Conservation (phyloP, 2,329 filamentous ascomycete genomes). For the Aspergillus carbonarius region DNA sequence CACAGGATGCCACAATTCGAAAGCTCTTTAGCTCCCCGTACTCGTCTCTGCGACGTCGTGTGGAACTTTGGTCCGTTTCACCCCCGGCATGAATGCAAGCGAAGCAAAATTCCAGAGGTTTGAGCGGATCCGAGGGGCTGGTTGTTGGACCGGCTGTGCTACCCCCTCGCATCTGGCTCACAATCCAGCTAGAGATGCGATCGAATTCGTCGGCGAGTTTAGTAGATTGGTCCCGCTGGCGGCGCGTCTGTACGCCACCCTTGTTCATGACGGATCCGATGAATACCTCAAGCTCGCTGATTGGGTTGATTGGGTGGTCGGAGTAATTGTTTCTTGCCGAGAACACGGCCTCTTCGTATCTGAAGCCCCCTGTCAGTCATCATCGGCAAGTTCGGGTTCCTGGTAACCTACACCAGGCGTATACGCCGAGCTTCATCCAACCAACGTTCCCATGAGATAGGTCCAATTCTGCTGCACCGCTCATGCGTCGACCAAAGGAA, state of each 20-base stretch:
- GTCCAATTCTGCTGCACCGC: constrained; percentile 10
- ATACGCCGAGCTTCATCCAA: constrained; percentile 16
- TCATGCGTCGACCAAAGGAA: constrained; percentile 7
- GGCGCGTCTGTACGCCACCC: constrained; percentile 38
- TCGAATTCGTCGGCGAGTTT: constrained; percentile 47
- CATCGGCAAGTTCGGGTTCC: background rate
- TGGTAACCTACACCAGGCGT: background rate
- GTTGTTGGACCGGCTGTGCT: background rate
- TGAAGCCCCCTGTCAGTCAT: constrained; percentile 18
- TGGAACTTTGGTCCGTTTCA: background rate
- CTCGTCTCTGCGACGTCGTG: background rate
- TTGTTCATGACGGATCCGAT: constrained; percentile 58
- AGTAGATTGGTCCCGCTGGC: constrained; percentile 44
- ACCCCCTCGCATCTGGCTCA: constrained; percentile 10
- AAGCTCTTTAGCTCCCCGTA: constrained; percentile 18
- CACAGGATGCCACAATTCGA: constrained; percentile 17
- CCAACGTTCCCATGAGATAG: constrained; percentile 12
- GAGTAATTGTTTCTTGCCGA: constrained; percentile 50
- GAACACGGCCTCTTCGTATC: constrained; percentile 55
- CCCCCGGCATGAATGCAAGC: constrained; percentile 17
- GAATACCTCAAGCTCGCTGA: constrained; percentile 58
- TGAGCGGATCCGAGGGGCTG: constrained; percentile 3
- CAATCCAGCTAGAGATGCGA: constrained; percentile 19
- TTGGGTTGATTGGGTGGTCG: constrained; percentile 39
- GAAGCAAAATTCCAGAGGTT: constrained; percentile 16